A percentile compares a stretch with the other conserved stretches of the same genome.
Evolutionary conservation across 345 rosid species (phyloP).

Genomic region (Chamaenerion angustifolium): DNA sequence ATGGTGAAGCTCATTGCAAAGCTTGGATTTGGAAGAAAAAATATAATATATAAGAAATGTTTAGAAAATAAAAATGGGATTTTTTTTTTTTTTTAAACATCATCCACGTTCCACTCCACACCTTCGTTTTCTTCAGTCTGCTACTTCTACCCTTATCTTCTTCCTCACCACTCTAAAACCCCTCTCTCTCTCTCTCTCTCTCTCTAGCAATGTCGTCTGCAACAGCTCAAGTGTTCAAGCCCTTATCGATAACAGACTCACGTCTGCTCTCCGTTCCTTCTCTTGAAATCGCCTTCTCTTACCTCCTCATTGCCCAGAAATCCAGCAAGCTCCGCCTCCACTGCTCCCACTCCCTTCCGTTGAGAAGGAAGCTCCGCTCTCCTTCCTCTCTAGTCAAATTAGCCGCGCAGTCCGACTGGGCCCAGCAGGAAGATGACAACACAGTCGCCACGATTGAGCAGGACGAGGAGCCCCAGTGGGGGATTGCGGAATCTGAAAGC

Average conservation of each 20-base stretch:
- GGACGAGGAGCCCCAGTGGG: conserved; percentile 25
- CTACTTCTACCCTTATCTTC: neutral
- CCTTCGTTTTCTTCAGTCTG: conserved; percentile 7
- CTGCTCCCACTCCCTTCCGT: conserved; percentile 21
- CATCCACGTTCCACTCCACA: neutral
- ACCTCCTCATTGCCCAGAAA: conserved; percentile 19
- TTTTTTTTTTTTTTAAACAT: no score
- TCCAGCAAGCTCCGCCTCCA: conserved; percentile 12
- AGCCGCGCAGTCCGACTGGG: conserved; percentile 26
- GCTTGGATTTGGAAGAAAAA: no score
- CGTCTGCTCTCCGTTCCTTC: conserved; percentile 9
- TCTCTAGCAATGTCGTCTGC: neutral
- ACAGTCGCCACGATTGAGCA: conserved; percentile 13
- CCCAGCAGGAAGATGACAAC: conserved; percentile 18
- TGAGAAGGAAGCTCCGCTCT: conserved; percentile 3
- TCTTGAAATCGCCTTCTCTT: conserved; percentile 1
- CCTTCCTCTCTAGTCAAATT: conserved; percentile 41
- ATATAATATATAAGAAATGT: no score
- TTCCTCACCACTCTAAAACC: neutral
- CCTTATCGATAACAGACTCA: conserved; percentile 17
- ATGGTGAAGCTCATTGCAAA: no score
- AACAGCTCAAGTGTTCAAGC: neutral
- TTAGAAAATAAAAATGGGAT: no score
- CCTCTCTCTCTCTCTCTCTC: neutral
- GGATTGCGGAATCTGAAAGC: conserved; percentile 11